Percentiles rank a stretch among this genome's conserved stretches.
These are phyloP conservation scores for Roridomyces roridus DNA, from an alignment of 768 basidiomycete species.

Conservation along the genomic window DNA sequence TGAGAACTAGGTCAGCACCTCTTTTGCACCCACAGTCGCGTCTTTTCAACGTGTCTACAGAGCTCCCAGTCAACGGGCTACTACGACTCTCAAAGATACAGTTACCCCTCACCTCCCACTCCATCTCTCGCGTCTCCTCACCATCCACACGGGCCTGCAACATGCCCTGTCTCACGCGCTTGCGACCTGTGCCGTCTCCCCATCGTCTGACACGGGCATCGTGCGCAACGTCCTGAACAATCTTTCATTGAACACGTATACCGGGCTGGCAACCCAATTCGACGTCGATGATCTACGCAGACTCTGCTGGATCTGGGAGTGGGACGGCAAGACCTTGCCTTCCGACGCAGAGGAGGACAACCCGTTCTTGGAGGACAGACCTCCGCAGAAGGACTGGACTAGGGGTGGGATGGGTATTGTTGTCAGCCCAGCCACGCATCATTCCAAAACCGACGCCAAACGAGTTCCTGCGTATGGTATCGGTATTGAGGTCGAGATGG, in stretches of 20 bases:
- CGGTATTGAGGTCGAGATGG: constrained; percentile 87
- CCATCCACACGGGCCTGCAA: constrained; percentile 73
- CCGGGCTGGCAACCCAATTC: constrained; percentile 69
- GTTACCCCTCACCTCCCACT: constrained; percentile 49
- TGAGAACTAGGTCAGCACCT: constrained; percentile 57
- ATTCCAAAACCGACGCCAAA: constrained; percentile 66
- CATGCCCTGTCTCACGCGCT: constrained; percentile 87
- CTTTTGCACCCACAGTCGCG: background rate
- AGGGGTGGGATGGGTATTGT: constrained; percentile 84
- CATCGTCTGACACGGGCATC: constrained; percentile 75
- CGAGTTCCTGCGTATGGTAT: constrained; percentile 83
- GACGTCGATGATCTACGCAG: constrained; percentile 72
- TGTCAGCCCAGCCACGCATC: constrained; percentile 74
- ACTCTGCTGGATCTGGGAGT: constrained; percentile 91
- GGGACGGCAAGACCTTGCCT: constrained; percentile 64
- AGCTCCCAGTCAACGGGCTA: constrained; percentile 53
- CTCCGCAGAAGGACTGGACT: constrained; percentile 69
- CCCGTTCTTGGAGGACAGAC: constrained; percentile 62
- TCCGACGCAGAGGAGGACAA: constrained; percentile 63
- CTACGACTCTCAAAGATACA: constrained; percentile 15
- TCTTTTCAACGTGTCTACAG: constrained; percentile 4
- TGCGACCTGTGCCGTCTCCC: constrained; percentile 81
- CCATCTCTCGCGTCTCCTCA: constrained; percentile 66
- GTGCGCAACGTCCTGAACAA: constrained; percentile 83
- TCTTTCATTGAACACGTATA: constrained; percentile 70